Base-by-base conservation (phyloP, 805 yeast species). In the Spathaspora boniae region DNA sequence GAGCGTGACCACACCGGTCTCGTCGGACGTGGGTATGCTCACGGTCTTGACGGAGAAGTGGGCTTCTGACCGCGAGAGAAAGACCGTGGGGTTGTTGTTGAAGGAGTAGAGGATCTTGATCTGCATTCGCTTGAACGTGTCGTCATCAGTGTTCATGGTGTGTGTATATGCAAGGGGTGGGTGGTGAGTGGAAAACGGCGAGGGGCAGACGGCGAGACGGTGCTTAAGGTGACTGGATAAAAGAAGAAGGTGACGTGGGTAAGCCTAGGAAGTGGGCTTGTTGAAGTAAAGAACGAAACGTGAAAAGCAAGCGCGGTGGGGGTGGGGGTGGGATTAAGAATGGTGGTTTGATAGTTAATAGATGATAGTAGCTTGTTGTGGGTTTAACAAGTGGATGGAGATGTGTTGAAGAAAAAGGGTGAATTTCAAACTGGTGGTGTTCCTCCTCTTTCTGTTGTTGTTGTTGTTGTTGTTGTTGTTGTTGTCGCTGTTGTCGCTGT, bases 61-160 rank as follows among this genome's bases (percentile, higher is more conserved):
- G 19, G 34, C 40, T 33, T 54, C 53, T 6, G 70, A 64, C 24
- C 73, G 49, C 4, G 71, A 65, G 37, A 67, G 54, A 38, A 65
- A 67, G 34, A 67, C 71, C 5, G 71, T 64, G 30, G 62, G 41
- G 47, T 60, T 61, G 47, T 63, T 62, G 52, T 67, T 64, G 56
- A 67, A 67, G 26, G 71, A 64, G 41, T 67, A 67, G 48, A 67
- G 54, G 40, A 67, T 68, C 45, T 67, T 67, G 36, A 67, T 62
- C 48, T 67, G 73, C 72, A 67, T 67, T 42, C 62, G 60, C 38
- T 58, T 53, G 44, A 54, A 50, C 23, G 18, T 37, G 3, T 29
- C 21, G 16, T 34, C 30, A 8, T 34, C 33, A 8, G 26, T 14
- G 22, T 23, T 35, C 41, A 35, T 42, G 28, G 11, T 40, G 29